Evolutionary conservation across 768 basidiomycete species (phyloP), one percentile per base, ranked within the genome.

Genomic region (Dentipellis fragilis): DNA sequence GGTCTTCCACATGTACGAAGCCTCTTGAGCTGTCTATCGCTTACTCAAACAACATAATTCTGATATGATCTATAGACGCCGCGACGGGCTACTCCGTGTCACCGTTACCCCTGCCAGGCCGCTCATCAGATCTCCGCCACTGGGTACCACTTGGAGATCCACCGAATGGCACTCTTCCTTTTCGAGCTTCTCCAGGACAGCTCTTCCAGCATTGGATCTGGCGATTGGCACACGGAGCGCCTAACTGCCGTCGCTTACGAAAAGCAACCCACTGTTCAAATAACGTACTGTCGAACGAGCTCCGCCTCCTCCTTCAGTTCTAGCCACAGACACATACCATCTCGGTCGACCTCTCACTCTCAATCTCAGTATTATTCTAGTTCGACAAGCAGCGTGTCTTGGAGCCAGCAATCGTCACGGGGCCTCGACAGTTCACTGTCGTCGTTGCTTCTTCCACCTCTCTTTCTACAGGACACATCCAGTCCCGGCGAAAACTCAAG

Each of bases 271-370:
- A 29, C 29, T 7, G n/a, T 45, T 45, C 42, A 45, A 29, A 29
- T 29, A 29, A 45, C 42, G 42, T 19, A n/a, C 14, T 17, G 42
- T 17, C 8, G n/a, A n/a, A 19, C 42, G 16, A 45, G 14, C 16
- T 45, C 42, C 6, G 10, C 3, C 42, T 3, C 19, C 16, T 4
- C 51, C 54, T 52, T 23, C 59, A 57, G 49, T 51, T 49, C 50
- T 40, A 54, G 58, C 58, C 54, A 61, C 52, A 40, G 59, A 16
- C 55, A 58, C 17, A 59, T 58, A n/a, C 56, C 59, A 21, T 61
- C 59, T n/a, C 57, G 59, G 51, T 55, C 59, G 12, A 52, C 46
- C 37, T 57, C 35, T 42, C 29, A 29, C 29, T 29, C 29, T 29
- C 29, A 29, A n/a, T 54, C 59, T 10, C 37, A 54, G 16, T 61